phyloP scores from a whole-genome alignment of 1,139 yeast genomes.

The Blastobotrys proliferans region DNA sequence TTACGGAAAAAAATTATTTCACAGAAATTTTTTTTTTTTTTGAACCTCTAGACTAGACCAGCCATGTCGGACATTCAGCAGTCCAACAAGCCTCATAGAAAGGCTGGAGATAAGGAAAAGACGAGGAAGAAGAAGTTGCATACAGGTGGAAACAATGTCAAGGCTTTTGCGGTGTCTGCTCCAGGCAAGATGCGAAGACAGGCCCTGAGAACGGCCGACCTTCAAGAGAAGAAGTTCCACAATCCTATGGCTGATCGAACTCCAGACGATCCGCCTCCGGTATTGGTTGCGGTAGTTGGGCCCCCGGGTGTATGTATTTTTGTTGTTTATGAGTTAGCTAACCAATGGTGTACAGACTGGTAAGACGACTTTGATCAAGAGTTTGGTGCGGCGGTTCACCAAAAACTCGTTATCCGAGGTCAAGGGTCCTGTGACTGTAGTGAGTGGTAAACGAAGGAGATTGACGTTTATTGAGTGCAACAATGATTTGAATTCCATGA shows the following conservation, averaged over 20 bases:
- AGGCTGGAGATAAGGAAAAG: constrained; percentile 42
- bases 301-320: constrained; percentile 67
- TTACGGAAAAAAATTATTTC: too few relatives aligned
- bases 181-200: constrained; percentile 83
- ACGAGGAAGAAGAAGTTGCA: constrained; percentile 83
- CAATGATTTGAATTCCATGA: constrained; percentile 92
- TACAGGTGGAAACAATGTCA: constrained; percentile 86
- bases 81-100: constrained; percentile 47
- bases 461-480: constrained; percentile 90
- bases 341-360: constrained; percentile 52
- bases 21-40: too few relatives aligned
- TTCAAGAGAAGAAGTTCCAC: constrained; percentile 78
- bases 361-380: constrained; percentile 86
- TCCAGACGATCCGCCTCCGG: constrained; percentile 98
- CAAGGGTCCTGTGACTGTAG: constrained; percentile 97
- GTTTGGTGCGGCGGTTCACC: constrained; percentile 83
- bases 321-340: constrained; percentile 1
- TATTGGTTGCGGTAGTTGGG: constrained; percentile 93
- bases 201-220: constrained; percentile 81
- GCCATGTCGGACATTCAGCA: constrained; percentile 20
- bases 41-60: too few relatives aligned
- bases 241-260: constrained; percentile 98
- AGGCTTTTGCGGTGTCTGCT: constrained; percentile 91
- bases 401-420: constrained; percentile 81
- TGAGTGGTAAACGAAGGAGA: constrained; percentile 90